phyloP scores from a whole-genome alignment of 805 yeast species.

The Sporopachydermia quercuum region DNA sequence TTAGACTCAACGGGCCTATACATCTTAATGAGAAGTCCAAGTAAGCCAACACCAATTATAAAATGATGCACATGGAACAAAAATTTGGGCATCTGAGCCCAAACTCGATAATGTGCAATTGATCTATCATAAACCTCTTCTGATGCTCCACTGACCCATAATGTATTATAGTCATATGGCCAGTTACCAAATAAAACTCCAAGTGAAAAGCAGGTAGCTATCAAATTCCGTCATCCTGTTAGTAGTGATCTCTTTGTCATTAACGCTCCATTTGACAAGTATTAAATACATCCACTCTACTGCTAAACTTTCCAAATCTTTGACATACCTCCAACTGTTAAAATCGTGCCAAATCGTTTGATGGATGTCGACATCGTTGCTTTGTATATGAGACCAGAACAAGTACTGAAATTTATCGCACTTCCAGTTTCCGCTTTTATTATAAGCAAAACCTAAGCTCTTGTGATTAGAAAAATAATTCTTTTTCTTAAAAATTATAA shows the following conservation, averaged over 20 bases:
- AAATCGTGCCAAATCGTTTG: slow-evolving; percentile 18
- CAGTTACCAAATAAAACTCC: slow-evolving; percentile 69
- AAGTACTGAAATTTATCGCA: no score
- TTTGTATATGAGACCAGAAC: no score
- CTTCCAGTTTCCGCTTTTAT: no score
- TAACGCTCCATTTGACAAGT: no score
- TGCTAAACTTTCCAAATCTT: slow-evolving; percentile 11
- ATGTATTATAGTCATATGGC: slow-evolving; percentile 66
- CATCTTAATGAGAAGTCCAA: slow-evolving; percentile 62
- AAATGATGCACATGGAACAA: slow-evolving; percentile 49
- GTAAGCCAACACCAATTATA: slow-evolving; percentile 47
- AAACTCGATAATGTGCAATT: slow-evolving; percentile 54
- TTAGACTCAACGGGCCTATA: slow-evolving; percentile 80
- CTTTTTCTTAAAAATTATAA: no score
- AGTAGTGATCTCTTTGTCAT: no score
- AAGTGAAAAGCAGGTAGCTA: slow-evolving; percentile 56
- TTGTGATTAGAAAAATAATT: no score
- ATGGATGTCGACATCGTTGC: slow-evolving; percentile 17
- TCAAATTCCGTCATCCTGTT: slow-evolving; percentile 6
- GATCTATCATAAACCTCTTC: slow-evolving; percentile 44
- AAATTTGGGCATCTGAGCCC: slow-evolving; percentile 51
- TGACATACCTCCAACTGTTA: slow-evolving; percentile 10
- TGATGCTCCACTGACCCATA: slow-evolving; percentile 45
- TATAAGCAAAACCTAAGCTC: no score
- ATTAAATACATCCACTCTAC: background rate